phyloP scores from a whole-genome alignment of 306 rosid genomes.

The Heteromeles arbutifolia region DNA sequence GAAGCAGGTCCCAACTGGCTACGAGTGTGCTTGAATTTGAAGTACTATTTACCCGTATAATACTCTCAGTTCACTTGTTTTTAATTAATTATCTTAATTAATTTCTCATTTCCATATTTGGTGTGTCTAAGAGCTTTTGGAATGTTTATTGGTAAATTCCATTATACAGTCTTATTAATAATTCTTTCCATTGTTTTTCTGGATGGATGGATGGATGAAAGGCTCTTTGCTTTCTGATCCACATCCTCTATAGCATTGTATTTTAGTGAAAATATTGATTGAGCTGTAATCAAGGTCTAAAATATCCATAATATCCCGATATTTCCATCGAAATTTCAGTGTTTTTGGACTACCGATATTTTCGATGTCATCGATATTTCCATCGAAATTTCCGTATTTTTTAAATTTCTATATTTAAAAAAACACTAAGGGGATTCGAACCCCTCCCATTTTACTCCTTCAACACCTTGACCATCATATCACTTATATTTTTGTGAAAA shows the following conservation, averaged over 20 bases:
- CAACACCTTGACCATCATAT: too few relatives aligned
- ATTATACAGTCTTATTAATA: conserved; percentile 3
- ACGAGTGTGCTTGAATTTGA: conserved; percentile 38
- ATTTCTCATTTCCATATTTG: not conserved
- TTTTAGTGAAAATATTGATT: not conserved
- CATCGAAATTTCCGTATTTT: too few relatives aligned
- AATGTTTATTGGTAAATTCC: conserved; percentile 7
- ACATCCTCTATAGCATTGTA: not conserved
- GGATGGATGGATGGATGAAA: not conserved
- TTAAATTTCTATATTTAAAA: too few relatives aligned
- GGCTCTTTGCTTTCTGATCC: not conserved
- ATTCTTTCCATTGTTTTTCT: not conserved
- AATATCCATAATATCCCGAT: too few relatives aligned
- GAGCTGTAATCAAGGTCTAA: too few relatives aligned
- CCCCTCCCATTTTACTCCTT: too few relatives aligned
- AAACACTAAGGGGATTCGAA: too few relatives aligned
- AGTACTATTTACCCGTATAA: not conserved
- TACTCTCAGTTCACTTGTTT: not conserved
- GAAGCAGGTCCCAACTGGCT: conserved; percentile 47
- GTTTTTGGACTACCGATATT: too few relatives aligned
- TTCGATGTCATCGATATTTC: too few relatives aligned
- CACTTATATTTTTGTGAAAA: too few relatives aligned
- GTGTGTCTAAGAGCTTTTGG: not conserved
- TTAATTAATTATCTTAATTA: not conserved
- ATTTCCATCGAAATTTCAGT: too few relatives aligned